These are phyloP conservation scores for Leccinum variabile DNA, from an alignment of 1,284 basidiomycete species.

Conservation along the genomic window DNA sequence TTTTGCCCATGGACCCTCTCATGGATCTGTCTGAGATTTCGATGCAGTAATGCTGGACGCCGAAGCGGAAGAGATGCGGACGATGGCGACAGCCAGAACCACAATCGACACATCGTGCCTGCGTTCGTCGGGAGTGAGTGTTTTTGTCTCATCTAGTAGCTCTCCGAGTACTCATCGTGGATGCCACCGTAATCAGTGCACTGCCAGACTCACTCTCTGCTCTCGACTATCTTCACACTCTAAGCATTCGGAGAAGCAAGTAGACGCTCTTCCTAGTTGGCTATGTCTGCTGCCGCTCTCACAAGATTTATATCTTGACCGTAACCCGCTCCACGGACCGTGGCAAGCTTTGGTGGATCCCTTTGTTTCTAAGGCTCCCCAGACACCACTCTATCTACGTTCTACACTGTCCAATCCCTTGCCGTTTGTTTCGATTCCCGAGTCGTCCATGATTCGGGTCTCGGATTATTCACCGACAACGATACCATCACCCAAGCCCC, in stretches of 20 bases:
- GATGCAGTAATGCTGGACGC: conserved; percentile 33
- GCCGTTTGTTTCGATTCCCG: conserved; percentile 43
- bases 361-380: conserved; percentile 60
- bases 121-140: conserved; percentile 44
- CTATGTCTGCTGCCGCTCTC: conserved; percentile 81
- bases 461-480: conserved; percentile 39
- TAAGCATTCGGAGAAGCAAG: conserved; percentile 87
- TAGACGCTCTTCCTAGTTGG: conserved; percentile 92
- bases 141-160: conserved; percentile 77
- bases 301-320: conserved; percentile 87
- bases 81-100: conserved; percentile 12
- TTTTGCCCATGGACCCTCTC: conserved; percentile 13
- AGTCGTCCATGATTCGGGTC: conserved; percentile 37
- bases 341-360: conserved; percentile 90
- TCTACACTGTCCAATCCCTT: conserved; percentile 62
- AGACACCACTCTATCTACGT: conserved; percentile 62
- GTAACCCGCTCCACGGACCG: conserved; percentile 89
- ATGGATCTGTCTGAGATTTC: conserved; percentile 15
- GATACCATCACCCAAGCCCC: too few species aligned
- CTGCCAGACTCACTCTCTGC: conserved; percentile 70
- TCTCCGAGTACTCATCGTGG: conserved; percentile 86
- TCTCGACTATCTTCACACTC: conserved; percentile 77
- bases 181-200: conserved; percentile 77
- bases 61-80: conserved; percentile 13
- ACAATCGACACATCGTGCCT: conserved; percentile 3